These are phyloP conservation scores for Antrodiella citrinella DNA, from an alignment of 768 basidiomycete species.

Conservation along the genomic window DNA sequence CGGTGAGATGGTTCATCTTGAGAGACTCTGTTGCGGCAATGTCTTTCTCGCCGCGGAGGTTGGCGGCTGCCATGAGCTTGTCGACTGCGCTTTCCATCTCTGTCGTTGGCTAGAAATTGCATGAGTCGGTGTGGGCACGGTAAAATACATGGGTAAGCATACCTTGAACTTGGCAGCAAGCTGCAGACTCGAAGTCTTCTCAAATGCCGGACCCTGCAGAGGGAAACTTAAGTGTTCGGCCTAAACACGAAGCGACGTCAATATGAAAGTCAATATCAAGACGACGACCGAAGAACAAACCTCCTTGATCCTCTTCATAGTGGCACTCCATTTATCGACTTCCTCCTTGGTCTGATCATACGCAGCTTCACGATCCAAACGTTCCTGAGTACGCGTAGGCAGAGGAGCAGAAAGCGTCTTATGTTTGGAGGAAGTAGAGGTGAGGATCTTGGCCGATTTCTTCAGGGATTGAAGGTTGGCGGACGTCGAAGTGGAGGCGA, in stretches of 20 bases:
- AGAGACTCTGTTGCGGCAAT: constrained; percentile 77
- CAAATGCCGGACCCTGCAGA: constrained; percentile 53
- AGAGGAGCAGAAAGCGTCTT: constrained; percentile 74
- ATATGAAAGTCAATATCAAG: too few relatives aligned
- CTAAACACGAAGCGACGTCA: constrained; percentile 26
- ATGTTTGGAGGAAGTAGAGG: constrained; percentile 43
- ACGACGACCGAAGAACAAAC: constrained; percentile 40
- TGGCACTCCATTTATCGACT: constrained; percentile 87
- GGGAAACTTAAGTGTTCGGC: constrained; percentile 87
- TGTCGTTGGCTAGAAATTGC: constrained; percentile 71
- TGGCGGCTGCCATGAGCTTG: constrained; percentile 69
- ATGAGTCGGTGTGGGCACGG: not conserved
- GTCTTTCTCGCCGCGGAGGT: constrained; percentile 68
- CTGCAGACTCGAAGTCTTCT: constrained; percentile 61
- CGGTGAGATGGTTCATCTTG: constrained; percentile 69
- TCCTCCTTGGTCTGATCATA: constrained; percentile 91
- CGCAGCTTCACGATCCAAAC: constrained; percentile 87
- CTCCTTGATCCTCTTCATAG: constrained; percentile 89
- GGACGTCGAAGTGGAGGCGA: constrained; percentile 43
- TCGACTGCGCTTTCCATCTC: constrained; percentile 81
- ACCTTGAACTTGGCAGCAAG: constrained; percentile 84
- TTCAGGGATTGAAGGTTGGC: constrained; percentile 55
- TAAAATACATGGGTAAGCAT: constrained; percentile 6
- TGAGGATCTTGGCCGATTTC: constrained; percentile 59
- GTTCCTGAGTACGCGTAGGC: constrained; percentile 80